phyloP scores from a whole-genome alignment of 257 asterid species.

The Linaria vulgaris region DNA sequence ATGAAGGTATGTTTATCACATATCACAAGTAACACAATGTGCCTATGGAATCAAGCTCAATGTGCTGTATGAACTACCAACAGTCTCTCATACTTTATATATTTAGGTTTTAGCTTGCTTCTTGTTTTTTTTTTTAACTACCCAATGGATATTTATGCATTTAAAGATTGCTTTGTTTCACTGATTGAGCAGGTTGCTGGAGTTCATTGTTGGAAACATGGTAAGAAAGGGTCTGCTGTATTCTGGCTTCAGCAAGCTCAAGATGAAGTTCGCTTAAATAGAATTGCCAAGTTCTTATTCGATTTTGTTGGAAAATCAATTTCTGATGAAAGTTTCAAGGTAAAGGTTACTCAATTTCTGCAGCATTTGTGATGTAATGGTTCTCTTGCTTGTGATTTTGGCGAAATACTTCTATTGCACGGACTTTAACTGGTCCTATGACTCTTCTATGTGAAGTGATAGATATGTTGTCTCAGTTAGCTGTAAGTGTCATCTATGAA shows the following conservation, averaged over 20 bases:
- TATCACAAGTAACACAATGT: slow-evolving; percentile 7
- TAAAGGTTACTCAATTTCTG: slow-evolving; percentile 22
- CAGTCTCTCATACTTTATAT: slow-evolving; percentile 5
- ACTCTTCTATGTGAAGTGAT: too few relatives aligned
- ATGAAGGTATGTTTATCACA: slow-evolving; percentile 66
- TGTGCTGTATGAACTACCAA: slow-evolving; percentile 20
- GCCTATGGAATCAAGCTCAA: slow-evolving; percentile 12
- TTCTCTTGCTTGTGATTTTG: slow-evolving; percentile 7
- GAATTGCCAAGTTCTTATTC: slow-evolving; percentile 80
- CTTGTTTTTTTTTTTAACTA: slow-evolving; percentile 8
- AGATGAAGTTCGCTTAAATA: slow-evolving; percentile 77
- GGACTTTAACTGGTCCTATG: slow-evolving; percentile 1
- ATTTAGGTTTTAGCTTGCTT: slow-evolving; percentile 17
- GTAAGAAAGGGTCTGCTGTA: slow-evolving; percentile 87
- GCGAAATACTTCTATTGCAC: not conserved
- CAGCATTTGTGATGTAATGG: slow-evolving; percentile 9
- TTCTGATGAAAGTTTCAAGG: slow-evolving; percentile 91
- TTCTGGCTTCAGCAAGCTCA: slow-evolving; percentile 97
- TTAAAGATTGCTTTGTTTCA: slow-evolving; percentile 16
- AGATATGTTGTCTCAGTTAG: too few relatives aligned
- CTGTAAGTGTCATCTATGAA: too few relatives aligned
- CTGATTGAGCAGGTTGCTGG: slow-evolving; percentile 67
- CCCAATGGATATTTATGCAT: slow-evolving; percentile 18
- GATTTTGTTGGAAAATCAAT: slow-evolving; percentile 87
- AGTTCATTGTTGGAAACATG: slow-evolving; percentile 91